These are phyloP conservation scores for Drechslerella coelobrocha DNA, from an alignment of 2,329 filamentous ascomycete species.

Conservation along the genomic window DNA sequence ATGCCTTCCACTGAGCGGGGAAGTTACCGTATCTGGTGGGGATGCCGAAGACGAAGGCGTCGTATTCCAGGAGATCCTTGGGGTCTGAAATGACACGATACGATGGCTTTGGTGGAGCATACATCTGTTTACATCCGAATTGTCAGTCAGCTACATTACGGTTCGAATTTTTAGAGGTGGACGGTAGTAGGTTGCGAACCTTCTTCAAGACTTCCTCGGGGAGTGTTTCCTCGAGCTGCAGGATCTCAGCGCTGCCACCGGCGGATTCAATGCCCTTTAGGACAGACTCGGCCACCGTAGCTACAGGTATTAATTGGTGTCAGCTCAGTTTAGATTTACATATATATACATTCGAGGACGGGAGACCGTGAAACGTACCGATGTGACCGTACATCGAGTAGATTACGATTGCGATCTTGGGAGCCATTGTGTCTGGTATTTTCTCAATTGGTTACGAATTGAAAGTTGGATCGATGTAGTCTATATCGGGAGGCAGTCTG, in stretches of 20 bases:
- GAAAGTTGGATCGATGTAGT: not conserved
- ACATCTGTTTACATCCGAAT: conserved; percentile 69
- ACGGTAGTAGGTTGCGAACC: conserved; percentile 54
- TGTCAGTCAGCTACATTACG: too few species aligned
- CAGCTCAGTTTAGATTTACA: conserved; percentile 21
- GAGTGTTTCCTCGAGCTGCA: conserved; percentile 89
- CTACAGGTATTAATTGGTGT: conserved; percentile 13
- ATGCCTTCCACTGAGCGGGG: conserved; percentile 91
- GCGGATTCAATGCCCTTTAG: conserved; percentile 87
- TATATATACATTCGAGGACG: not conserved
- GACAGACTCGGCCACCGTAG: conserved; percentile 81
- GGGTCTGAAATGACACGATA: conserved; percentile 69
- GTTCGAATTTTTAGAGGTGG: not conserved
- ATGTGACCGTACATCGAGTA: conserved; percentile 97
- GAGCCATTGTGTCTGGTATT: conserved; percentile 69
- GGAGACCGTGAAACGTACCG: conserved; percentile 50
- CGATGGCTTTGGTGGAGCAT: conserved; percentile 78
- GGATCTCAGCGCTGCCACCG: conserved; percentile 81
- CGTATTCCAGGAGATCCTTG: conserved; percentile 70
- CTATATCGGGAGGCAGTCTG: not conserved
- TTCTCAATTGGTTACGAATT: conserved; percentile 20
- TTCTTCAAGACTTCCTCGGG: conserved; percentile 79
- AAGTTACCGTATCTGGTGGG: conserved; percentile 97
- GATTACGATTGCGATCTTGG: conserved; percentile 89
- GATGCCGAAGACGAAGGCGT: conserved; percentile 90